Conservation (phyloP, 495 filamentous ascomycete genomes). For the Penicillium cataractarum region DNA sequence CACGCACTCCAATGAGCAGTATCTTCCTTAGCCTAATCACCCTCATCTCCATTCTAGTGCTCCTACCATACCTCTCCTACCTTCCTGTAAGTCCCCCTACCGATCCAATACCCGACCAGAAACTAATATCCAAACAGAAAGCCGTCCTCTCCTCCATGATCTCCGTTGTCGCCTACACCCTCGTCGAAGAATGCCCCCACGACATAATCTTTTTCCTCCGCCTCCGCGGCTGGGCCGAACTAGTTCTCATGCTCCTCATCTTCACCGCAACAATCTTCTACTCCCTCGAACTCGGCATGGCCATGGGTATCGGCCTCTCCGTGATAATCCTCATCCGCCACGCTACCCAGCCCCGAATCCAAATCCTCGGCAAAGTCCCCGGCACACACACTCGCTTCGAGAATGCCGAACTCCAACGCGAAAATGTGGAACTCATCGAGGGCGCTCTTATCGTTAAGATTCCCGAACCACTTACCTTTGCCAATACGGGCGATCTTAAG, state of each 20-base stretch:
- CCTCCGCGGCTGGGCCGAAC: constrained; percentile 82
- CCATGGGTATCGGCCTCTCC: constrained; percentile 84
- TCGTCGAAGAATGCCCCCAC: constrained; percentile 93
- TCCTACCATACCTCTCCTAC: constrained; percentile 92
- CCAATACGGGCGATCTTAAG: constrained; percentile 93
- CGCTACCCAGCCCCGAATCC: constrained; percentile 88
- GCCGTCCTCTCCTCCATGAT: constrained; percentile 93
- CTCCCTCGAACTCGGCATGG: constrained; percentile 82
- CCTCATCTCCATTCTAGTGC: constrained; percentile 73
- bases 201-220: constrained; percentile 88
- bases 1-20: constrained; percentile 89
- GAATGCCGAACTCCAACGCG: constrained; percentile 80
- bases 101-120: not conserved
- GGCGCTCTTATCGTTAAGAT: constrained; percentile 96
- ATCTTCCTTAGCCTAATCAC: constrained; percentile 83
- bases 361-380: constrained; percentile 90
- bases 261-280: constrained; percentile 93
- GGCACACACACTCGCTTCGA: constrained; percentile 78
- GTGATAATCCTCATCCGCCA: constrained; percentile 88
- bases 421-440: constrained; percentile 83
- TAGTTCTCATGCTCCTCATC: constrained; percentile 85
- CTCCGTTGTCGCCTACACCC: constrained; percentile 88
- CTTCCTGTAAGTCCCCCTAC: constrained; percentile 68
- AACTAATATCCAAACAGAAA: constrained; percentile 60
- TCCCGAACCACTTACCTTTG: constrained; percentile 93